Percentiles rank a stretch among this genome's conserved stretches.
These are phyloP conservation scores for Colletotrichum tropicicola DNA, from an alignment of 2,329 filamentous ascomycete species.

Conservation along the genomic window DNA sequence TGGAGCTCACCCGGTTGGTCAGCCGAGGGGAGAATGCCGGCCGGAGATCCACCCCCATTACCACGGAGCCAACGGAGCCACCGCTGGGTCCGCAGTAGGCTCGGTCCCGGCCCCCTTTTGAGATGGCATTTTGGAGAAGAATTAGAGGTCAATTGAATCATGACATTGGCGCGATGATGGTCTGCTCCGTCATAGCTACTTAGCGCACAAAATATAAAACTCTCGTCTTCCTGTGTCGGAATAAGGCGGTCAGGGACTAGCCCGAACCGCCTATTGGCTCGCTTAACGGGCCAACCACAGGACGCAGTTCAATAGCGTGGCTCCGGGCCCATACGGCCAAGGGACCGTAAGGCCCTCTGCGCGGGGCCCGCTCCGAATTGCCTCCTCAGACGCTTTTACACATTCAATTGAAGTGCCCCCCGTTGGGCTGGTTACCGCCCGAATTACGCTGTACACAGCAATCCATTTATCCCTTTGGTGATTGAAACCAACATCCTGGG, in stretches of 20 bases:
- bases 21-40: neutral
- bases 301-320: too few species aligned
- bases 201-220: neutral
- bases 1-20: constrained; percentile 18
- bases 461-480: too few species aligned
- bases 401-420: neutral
- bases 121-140: neutral
- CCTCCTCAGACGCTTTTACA: too few species aligned
- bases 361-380: too few species aligned
- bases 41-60: neutral
- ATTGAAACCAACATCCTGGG: too few species aligned
- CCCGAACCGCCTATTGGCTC: too few species aligned
- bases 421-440: neutral
- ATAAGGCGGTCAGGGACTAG: too few species aligned
- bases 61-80: neutral
- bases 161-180: neutral
- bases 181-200: neutral
- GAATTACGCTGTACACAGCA: too few species aligned
- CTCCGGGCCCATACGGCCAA: too few species aligned
- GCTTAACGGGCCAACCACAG: too few species aligned
- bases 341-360: too few species aligned
- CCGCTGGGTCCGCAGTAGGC: neutral
- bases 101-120: neutral
- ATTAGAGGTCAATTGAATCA: neutral
- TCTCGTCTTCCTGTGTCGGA: neutral